These are phyloP conservation scores for Nicotiana knightiana DNA, from an alignment of 257 asterid species.

Conservation along the genomic window DNA sequence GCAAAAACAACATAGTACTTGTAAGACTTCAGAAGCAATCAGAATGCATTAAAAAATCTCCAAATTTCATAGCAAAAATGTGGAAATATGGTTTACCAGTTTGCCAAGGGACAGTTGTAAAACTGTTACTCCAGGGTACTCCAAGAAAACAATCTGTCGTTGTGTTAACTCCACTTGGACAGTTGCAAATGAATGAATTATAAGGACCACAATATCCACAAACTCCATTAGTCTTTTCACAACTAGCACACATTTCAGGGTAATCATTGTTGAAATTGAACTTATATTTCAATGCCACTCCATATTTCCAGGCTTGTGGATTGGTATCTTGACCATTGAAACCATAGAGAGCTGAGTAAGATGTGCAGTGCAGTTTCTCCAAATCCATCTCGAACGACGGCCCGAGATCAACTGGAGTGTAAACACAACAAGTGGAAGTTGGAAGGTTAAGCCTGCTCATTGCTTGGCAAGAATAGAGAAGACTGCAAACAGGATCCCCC, in stretches of 20 bases:
- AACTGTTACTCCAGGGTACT: slow-evolving; percentile 37
- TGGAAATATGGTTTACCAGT: slow-evolving; percentile 19
- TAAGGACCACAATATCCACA: slow-evolving; percentile 52
- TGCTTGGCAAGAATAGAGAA: slow-evolving; percentile 56
- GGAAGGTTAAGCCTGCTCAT: slow-evolving; percentile 47
- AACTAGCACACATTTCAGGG: slow-evolving; percentile 51
- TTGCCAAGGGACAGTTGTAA: slow-evolving; percentile 31
- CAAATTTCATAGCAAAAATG: neutral
- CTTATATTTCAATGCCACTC: slow-evolving; percentile 66
- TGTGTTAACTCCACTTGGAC: slow-evolving; percentile 64
- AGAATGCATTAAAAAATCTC: too few relatives aligned
- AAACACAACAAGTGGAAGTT: slow-evolving; percentile 61
- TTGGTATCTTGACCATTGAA: slow-evolving; percentile 46
- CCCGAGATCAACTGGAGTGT: slow-evolving; percentile 82
- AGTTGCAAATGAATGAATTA: slow-evolving; percentile 50
- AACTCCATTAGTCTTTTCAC: slow-evolving; percentile 77
- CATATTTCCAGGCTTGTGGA: slow-evolving; percentile 66
- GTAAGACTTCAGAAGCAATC: neutral
- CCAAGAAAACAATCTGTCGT: slow-evolving; percentile 55
- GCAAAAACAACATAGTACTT: slow-evolving; percentile 17
- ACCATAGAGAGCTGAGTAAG: slow-evolving; percentile 66
- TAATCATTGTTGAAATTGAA: slow-evolving; percentile 65
- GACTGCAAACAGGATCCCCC: slow-evolving; percentile 48
- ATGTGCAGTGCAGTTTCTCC: slow-evolving; percentile 46
- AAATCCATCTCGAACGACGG: slow-evolving; percentile 75